These are phyloP conservation scores for Metarhizium guizhouense DNA, from an alignment of 2,329 filamentous ascomycete genomes.

Conservation along the genomic window DNA sequence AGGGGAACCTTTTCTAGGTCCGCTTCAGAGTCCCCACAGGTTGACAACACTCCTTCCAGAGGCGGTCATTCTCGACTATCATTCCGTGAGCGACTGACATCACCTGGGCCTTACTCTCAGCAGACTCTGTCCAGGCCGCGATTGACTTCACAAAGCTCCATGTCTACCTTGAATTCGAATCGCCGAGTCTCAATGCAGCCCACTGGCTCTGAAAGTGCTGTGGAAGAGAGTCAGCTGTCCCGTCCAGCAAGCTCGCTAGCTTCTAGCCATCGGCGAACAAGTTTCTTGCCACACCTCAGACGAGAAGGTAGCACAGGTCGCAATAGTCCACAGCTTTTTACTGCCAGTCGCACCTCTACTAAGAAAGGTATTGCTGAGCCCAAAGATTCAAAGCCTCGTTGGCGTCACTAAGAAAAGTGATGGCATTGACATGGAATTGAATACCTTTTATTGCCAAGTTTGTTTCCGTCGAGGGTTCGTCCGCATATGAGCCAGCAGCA, in stretches of 20 bases:
- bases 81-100: constrained; percentile 44
- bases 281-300: constrained; percentile 43
- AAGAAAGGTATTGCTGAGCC: constrained; percentile 26
- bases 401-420: constrained; percentile 27
- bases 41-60: constrained; percentile 37
- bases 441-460: background rate
- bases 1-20: constrained; percentile 39
- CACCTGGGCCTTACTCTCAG: constrained; percentile 39
- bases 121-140: constrained; percentile 35
- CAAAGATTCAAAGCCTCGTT: constrained; percentile 39
- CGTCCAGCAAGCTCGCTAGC: constrained; percentile 51
- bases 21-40: constrained; percentile 37
- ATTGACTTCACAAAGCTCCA: constrained; percentile 33
- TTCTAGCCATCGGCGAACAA: constrained; percentile 37
- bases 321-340: constrained; percentile 37
- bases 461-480: background rate
- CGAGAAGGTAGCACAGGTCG: constrained; percentile 31
- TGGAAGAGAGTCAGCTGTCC: constrained; percentile 21
- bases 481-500: background rate
- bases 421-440: background rate
- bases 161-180: constrained; percentile 29
- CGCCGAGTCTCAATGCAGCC: constrained; percentile 48
- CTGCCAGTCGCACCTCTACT: constrained; percentile 36
- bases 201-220: constrained; percentile 23
- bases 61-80: constrained; percentile 35